phyloP scores from a whole-genome alignment of 2,329 filamentous ascomycete genomes.

The Arthroderma sp. region DNA sequence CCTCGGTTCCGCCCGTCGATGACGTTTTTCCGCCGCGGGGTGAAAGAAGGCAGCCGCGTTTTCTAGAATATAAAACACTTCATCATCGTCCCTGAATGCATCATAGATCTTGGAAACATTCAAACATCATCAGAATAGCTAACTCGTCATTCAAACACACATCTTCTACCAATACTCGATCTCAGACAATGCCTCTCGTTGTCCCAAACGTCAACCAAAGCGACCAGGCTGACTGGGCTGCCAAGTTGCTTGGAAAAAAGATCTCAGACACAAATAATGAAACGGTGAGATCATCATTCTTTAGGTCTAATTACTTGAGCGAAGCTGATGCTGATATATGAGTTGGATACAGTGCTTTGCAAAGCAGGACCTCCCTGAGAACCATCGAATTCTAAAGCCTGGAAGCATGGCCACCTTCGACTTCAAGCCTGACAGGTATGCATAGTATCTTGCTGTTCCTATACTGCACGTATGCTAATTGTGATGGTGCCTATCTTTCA shows the following conservation, averaged over 20 bases:
- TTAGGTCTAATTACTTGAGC: neutral
- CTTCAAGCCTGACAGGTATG: constrained; percentile 29
- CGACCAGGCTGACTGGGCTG: constrained; percentile 29
- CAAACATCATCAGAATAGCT: too few relatives aligned
- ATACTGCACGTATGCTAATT: constrained; percentile 3
- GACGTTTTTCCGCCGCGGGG: too few relatives aligned
- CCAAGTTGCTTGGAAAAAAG: constrained; percentile 35
- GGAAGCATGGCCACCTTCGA: constrained; percentile 29
- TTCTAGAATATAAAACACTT: too few relatives aligned
- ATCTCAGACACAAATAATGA: constrained; percentile 24
- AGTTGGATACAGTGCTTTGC: constrained; percentile 26
- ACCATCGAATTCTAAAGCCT: constrained; percentile 31
- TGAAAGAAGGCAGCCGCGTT: too few relatives aligned
- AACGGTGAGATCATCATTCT: neutral
- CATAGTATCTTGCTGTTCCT: neutral
- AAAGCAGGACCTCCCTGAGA: constrained; percentile 32
- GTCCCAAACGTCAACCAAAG: constrained; percentile 29
- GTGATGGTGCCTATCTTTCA: neutral
- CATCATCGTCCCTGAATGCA: too few relatives aligned
- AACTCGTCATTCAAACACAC: neutral
- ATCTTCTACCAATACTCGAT: neutral
- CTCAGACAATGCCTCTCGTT: constrained; percentile 33
- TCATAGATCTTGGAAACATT: too few relatives aligned
- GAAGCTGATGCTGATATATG: neutral
- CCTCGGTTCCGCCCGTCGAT: too few relatives aligned